Evolutionary conservation across 1,139 yeast genomes (phyloP), one percentile per base, ranked within the genome.

Genomic region (Geotrichum citri-aurantii): DNA sequence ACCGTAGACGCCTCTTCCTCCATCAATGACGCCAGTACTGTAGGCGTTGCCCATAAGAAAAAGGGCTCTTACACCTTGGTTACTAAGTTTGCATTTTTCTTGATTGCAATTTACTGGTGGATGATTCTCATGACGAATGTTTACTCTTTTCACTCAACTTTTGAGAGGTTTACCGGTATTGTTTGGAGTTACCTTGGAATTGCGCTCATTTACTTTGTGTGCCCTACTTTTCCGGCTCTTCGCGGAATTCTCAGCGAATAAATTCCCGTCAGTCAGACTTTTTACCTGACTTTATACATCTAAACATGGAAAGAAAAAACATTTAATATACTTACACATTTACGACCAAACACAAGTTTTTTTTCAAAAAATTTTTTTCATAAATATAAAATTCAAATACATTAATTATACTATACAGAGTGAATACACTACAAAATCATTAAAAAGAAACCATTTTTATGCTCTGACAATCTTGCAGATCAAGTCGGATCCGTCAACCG

Each of bases 401-500:
- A 37, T 37, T 37, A 37, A 37, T 37, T 2, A 12, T 31, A 37
- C 44, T 37, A 37, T n/a, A 37, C 21, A 37, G 17, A 37, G 21
- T 37, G 21, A 37, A n/a, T n/a, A 17, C 44, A 47, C 49, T 24
- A 47, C 17, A 47, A 46, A 21, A 23, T 48, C 52, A 17, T 49
- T 24, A 27, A 27, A 49, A 8, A 27, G 7, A 10, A 49, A 27
- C 2, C 1, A 49, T 31, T 4, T 26, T 56, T 59, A 59, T 29
- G 52, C 59, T 64, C 75, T 76, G 58, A 72, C 69, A 61, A 81
- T 75, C 72, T 75, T 79, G 68, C 80, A 79, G 64, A 88, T 78
- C 74, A 93, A 80, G 73, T 93, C 99, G 65, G 86, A 86, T 59
- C 96, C 96, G 69, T 91, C 98, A 50, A 95, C 98, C 55, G 95